Conservation (phyloP, 208 protist genomes). For the Entamoeba invadens region DNA sequence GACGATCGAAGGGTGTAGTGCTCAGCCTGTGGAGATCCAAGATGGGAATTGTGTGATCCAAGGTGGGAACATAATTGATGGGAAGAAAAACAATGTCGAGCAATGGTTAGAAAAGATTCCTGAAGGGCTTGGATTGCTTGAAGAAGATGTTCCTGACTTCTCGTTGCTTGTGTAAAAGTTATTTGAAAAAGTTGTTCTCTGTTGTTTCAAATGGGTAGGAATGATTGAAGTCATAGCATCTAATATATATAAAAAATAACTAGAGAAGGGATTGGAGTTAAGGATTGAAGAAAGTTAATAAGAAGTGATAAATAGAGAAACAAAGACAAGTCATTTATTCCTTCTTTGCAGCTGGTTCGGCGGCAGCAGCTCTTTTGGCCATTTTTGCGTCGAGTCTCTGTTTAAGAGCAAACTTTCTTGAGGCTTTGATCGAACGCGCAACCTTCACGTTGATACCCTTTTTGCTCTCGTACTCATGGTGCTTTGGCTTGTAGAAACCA, state of each 20-base stretch:
- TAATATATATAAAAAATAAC: too few species aligned
- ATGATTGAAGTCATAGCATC: too few species aligned
- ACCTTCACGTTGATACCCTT: background rate
- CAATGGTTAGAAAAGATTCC: background rate
- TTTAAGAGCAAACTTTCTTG: background rate
- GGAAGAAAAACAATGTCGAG: background rate
- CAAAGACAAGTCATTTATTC: too few species aligned
- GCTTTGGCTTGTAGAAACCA: background rate
- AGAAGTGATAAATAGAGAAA: too few species aligned
- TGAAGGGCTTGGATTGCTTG: background rate
- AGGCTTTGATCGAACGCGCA: background rate
- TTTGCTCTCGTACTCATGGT: background rate
- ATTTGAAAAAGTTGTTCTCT: too few species aligned
- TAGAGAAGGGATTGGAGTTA: too few species aligned
- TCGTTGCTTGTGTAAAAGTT: background rate
- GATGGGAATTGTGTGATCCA: background rate
- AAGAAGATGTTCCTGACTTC: background rate
- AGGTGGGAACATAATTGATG: background rate
- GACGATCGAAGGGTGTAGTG: background rate
- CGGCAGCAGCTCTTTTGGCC: too few species aligned
- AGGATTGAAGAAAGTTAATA: too few species aligned
- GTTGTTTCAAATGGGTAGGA: too few species aligned
- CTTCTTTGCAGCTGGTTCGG: too few species aligned
- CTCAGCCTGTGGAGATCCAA: background rate
- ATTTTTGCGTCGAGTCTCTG: too few species aligned